A percentile compares a stretch with the other conserved stretches of the same genome.
Conservation (phyloP, 306 rosid species). For the Casuarina cunninghamiana region DNA sequence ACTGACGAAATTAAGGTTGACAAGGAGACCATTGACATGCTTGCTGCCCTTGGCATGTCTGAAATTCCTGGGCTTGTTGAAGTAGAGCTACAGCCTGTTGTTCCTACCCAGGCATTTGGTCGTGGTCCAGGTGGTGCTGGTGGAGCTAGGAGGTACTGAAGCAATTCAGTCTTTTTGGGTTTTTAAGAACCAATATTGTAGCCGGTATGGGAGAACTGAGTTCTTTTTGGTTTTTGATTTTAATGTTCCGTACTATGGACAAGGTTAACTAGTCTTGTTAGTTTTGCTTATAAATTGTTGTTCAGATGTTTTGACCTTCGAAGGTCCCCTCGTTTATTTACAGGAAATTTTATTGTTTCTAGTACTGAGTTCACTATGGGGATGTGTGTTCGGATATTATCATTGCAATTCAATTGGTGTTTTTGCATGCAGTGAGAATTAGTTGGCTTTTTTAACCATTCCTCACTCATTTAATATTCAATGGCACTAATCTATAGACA, state of each 20-base stretch:
- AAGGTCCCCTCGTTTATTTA: not conserved
- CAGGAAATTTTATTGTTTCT: not conserved
- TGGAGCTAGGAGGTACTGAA: constrained; percentile 33
- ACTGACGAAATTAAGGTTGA: constrained; percentile 33
- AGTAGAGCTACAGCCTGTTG: constrained; percentile 28
- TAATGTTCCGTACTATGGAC: not conserved
- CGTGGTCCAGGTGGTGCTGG: constrained; percentile 35
- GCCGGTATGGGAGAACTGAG: not conserved
- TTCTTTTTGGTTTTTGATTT: not conserved
- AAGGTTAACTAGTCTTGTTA: not conserved
- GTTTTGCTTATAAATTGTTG: not conserved
- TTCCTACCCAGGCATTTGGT: constrained; percentile 29
- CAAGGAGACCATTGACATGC: constrained; percentile 39
- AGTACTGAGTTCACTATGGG: not conserved
- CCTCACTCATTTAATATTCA: too few relatives aligned
- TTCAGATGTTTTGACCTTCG: constrained; percentile 2
- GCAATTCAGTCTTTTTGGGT: not conserved
- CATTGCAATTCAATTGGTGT: not conserved
- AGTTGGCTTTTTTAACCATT: too few relatives aligned
- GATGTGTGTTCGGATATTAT: not conserved
- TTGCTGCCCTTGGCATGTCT: constrained; percentile 34
- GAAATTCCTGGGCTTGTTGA: constrained; percentile 39
- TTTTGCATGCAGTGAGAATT: not conserved
- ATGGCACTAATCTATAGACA: too few relatives aligned
- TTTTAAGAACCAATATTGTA: not conserved